phyloP scores from a whole-genome alignment of 352 stramenopile species.

The Pythium coloratum region DNA sequence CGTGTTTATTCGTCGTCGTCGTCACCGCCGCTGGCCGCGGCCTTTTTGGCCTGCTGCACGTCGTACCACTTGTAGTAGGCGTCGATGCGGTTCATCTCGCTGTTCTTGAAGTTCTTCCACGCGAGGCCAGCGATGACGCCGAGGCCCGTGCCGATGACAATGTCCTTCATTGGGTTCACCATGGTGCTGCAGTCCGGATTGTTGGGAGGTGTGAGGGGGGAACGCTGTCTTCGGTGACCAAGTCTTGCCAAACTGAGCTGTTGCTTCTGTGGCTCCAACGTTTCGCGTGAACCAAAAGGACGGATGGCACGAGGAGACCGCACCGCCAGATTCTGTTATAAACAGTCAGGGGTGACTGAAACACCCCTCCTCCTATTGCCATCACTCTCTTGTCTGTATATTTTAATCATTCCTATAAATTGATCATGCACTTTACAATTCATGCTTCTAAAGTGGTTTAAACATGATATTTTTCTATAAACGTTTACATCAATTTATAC shows the following conservation, averaged over 20 bases:
- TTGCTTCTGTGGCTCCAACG: slow-evolving; percentile 31
- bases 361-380: background rate
- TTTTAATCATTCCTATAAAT: background rate
- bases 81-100: slow-evolving; percentile 72
- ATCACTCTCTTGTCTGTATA: background rate
- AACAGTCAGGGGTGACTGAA: background rate
- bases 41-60: slow-evolving; percentile 68
- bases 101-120: slow-evolving; percentile 72
- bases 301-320: slow-evolving; percentile 19
- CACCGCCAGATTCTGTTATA: slow-evolving; percentile 24
- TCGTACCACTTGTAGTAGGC: slow-evolving; percentile 86
- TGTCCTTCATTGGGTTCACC: slow-evolving; percentile 83
- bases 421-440: slow-evolving; percentile 4
- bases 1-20: slow-evolving; percentile 40
- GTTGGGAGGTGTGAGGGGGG: slow-evolving; percentile 2
- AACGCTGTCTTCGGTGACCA: slow-evolving; percentile 20
- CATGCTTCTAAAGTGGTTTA: background rate
- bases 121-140: slow-evolving; percentile 46
- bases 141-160: slow-evolving; percentile 70
- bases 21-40: slow-evolving; percentile 37
- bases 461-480: background rate
- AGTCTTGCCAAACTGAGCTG: slow-evolving; percentile 27
- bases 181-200: slow-evolving; percentile 36
- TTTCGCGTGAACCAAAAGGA: slow-evolving; percentile 13
- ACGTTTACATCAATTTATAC: background rate